Percentiles rank a stretch among this genome's conserved stretches.
Conservation (phyloP, 441 rosid species). For the Adansonia madagascariensis region DNA sequence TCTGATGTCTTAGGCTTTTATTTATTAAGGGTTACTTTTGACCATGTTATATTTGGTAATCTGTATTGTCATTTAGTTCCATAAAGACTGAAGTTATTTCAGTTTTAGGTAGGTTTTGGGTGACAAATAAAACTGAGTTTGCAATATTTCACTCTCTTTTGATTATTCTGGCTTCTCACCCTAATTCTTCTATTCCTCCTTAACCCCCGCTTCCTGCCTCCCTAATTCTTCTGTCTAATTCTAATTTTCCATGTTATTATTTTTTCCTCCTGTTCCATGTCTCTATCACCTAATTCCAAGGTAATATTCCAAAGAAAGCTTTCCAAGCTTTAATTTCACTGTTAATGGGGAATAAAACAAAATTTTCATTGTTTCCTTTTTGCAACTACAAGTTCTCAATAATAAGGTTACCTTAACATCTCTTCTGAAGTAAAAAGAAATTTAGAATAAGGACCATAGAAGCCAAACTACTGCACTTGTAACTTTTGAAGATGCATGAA, state of each 20-base stretch:
- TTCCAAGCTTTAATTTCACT: neutral
- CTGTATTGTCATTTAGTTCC: neutral
- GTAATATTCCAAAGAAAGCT: constrained; percentile 6
- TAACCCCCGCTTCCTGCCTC: neutral
- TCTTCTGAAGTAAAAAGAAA: neutral
- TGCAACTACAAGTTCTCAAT: neutral
- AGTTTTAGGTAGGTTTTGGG: constrained; percentile 3
- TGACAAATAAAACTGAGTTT: neutral
- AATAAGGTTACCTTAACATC: neutral
- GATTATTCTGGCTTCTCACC: constrained; percentile 12
- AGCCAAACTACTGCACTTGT: neutral
- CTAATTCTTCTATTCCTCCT: neutral
- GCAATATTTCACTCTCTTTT: neutral
- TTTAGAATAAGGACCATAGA: neutral
- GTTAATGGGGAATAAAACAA: neutral
- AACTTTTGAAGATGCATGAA: constrained; percentile 16
- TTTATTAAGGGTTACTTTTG: neutral
- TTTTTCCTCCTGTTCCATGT: neutral
- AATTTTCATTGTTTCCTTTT: neutral
- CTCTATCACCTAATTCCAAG: constrained; percentile 15
- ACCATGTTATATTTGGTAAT: neutral
- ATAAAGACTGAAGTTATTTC: neutral
- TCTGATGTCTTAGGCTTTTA: neutral
- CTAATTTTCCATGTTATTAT: neutral
- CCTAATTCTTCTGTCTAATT: constrained; percentile 3